A percentile compares a stretch with the other conserved stretches of the same genome.
Evolutionary conservation across 768 basidiomycete species (phyloP).

Genomic region (Boletus huronensis): DNA sequence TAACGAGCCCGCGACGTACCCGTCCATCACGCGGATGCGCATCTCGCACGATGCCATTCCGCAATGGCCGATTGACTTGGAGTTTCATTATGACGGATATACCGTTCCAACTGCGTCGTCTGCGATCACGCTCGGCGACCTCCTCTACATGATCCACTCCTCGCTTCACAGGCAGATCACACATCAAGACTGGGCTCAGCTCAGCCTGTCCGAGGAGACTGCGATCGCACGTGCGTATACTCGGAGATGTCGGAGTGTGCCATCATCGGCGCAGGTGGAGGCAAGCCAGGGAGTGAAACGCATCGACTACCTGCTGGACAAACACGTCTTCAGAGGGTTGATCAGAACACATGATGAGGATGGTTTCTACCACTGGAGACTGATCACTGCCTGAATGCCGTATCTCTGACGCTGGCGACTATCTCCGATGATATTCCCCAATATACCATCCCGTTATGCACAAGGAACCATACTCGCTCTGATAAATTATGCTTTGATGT

Average conservation of each 20-base stretch:
- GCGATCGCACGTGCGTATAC: slow-evolving; percentile 37
- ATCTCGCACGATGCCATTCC: slow-evolving; percentile 56
- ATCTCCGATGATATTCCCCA: neutral
- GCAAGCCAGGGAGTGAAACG: slow-evolving; percentile 38
- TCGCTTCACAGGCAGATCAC: slow-evolving; percentile 42
- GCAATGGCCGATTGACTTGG: slow-evolving; percentile 59
- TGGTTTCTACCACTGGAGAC: slow-evolving; percentile 29
- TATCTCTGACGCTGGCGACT: neutral
- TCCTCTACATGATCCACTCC: slow-evolving; percentile 49
- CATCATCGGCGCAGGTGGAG: slow-evolving; percentile 31
- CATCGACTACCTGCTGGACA: slow-evolving; percentile 37
- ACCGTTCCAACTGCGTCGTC: slow-evolving; percentile 24
- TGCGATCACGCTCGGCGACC: slow-evolving; percentile 56
- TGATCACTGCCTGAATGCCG: slow-evolving; percentile 19
- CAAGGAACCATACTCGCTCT: neutral
- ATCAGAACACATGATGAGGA: slow-evolving; percentile 29
- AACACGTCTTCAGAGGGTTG: slow-evolving; percentile 37
- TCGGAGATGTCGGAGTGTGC: slow-evolving; percentile 30
- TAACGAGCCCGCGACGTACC: slow-evolving; percentile 51
- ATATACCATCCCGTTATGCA: slow-evolving; percentile 2
- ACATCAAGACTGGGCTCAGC: slow-evolving; percentile 34
- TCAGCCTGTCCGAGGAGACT: slow-evolving; percentile 26
- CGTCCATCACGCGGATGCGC: slow-evolving; percentile 49
- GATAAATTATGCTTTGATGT: slow-evolving; percentile 1
- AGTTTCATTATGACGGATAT: slow-evolving; percentile 34